Evolutionary conservation across 805 yeast species (phyloP).

Genomic region (Blastobotrys attinorum): DNA sequence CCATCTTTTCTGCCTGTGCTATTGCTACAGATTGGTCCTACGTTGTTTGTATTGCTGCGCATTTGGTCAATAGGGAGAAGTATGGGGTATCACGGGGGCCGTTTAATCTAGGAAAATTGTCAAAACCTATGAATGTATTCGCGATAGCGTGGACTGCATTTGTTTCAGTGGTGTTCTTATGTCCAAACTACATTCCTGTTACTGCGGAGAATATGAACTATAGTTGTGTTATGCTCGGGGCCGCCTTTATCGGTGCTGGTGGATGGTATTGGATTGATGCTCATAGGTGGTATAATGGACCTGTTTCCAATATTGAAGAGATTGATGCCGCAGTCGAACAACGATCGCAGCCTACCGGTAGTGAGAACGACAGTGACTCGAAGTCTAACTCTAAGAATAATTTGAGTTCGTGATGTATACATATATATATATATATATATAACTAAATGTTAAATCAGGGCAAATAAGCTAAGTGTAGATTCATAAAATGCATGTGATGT

Average conservation of each 20-base stretch:
- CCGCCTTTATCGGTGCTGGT: constrained; percentile 7
- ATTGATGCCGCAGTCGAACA: constrained; percentile 2
- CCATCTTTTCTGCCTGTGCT: constrained; percentile 51
- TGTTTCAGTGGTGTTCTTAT: constrained; percentile 18
- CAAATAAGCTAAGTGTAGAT: no score
- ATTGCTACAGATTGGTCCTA: constrained; percentile 80
- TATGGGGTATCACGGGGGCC: constrained; percentile 10
- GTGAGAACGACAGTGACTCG: no score
- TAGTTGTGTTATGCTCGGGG: constrained; percentile 35
- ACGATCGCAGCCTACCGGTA: no score
- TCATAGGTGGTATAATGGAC: constrained; percentile 5
- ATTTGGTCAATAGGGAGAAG: constrained; percentile 3
- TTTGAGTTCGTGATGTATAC: no score
- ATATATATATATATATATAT: no score
- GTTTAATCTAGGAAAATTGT: constrained; percentile 7
- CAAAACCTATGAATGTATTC: constrained; percentile 11
- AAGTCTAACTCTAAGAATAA: no score
- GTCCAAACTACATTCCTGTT: constrained; percentile 23
- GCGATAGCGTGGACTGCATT: constrained; percentile 16
- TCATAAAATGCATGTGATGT: no score
- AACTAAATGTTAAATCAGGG: no score
- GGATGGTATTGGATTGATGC: constrained; percentile 7
- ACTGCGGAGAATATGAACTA: constrained; percentile 18
- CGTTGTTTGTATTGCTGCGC: constrained; percentile 46
- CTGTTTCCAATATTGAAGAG: constrained; percentile 2